Base-by-base conservation (phyloP, 495 filamentous ascomycete species). In the Stereocaulon alpinum region DNA sequence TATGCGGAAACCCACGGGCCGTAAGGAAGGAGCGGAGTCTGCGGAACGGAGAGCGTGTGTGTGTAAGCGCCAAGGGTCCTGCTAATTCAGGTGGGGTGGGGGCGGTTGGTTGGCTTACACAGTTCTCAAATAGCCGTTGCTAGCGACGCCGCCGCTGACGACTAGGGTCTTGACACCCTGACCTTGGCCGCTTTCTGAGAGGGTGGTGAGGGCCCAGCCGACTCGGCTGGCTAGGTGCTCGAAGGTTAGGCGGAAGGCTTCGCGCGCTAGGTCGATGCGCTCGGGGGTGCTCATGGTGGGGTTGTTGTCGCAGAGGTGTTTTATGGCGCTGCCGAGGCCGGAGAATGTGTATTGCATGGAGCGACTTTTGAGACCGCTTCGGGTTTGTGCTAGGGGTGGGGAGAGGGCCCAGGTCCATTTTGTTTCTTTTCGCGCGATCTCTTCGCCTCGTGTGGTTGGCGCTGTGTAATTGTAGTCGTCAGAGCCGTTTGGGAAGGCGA, bases 141-240 rank as follows among this genome's bases (percentile, higher is more conserved):
- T 80, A 5, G 93, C 92, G 2, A 98, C 93, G 10, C 93, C 93
- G 18, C 93, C 93, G 52, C 87, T 85, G 6, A 97, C 76, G 3
- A 97, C 90, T 6, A 97, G 69, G 0, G 84, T 86, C 14, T 74
- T 69, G 10, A 88, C 68, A 45, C 68, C 51, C 43, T 63, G 24
- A 24, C 24, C 24, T 24, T 24, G 24, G 24, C 24, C 40, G 3
- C 51, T 53, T 17, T 66, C 41, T 11, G 48, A n/a, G 6, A 78
- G 68, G 14, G 63, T 45, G 30, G 79, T 71, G 11, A 96, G 76
- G 1, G 81, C 86, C 34, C 91, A 78, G 2, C 90, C 66, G 0
- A 90, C 76, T 40, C 92, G 76, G 40, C 79, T 82, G 0, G 82
- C 86, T 40, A 96, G 73, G 70, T 98, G 93, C 66, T 96, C 90